phyloP scores from a whole-genome alignment of 2,329 filamentous ascomycete genomes.

The Delphinella strobiligena region DNA sequence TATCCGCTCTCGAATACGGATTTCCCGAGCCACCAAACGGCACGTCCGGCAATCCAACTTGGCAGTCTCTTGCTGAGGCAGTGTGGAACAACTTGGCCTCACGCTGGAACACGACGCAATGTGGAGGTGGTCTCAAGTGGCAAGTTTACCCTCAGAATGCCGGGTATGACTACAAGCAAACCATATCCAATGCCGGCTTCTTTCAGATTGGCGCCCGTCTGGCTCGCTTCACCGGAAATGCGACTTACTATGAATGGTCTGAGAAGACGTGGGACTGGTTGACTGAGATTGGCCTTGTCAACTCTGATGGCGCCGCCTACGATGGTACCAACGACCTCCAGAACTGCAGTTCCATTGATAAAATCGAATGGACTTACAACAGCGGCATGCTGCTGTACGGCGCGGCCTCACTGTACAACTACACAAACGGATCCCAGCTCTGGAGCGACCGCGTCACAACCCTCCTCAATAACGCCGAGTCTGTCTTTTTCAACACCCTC shows the following conservation, averaged over 20 bases:
- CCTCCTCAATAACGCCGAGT: conserved; percentile 40
- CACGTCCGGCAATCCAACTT: conserved; percentile 51
- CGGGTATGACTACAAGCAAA: conserved; percentile 75
- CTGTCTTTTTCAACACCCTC: conserved; percentile 42
- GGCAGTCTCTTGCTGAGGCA: conserved; percentile 66
- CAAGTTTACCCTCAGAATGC: conserved; percentile 70
- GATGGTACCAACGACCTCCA: conserved; percentile 32
- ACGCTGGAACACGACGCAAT: conserved; percentile 56
- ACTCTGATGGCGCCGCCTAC: conserved; percentile 27
- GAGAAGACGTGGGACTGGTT: conserved; percentile 25
- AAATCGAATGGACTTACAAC: conserved; percentile 37
- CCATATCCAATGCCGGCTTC: conserved; percentile 68
- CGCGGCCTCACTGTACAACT: conserved; percentile 45
- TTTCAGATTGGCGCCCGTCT: conserved; percentile 61
- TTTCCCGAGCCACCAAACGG: conserved; percentile 58
- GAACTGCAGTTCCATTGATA: conserved; percentile 32
- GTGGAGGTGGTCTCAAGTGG: conserved; percentile 69
- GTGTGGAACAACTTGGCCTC: conserved; percentile 67
- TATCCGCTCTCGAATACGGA: conserved; percentile 65
- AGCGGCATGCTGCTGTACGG: conserved; percentile 42
- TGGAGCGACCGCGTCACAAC: conserved; percentile 46
- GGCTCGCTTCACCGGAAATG: conserved; percentile 24
- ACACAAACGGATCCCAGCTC: conserved; percentile 24
- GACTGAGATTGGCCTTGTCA: conserved; percentile 41
- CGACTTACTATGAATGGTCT: conserved; percentile 53